Conservation (phyloP, 768 basidiomycete species). For the Lactarius indigo region DNA sequence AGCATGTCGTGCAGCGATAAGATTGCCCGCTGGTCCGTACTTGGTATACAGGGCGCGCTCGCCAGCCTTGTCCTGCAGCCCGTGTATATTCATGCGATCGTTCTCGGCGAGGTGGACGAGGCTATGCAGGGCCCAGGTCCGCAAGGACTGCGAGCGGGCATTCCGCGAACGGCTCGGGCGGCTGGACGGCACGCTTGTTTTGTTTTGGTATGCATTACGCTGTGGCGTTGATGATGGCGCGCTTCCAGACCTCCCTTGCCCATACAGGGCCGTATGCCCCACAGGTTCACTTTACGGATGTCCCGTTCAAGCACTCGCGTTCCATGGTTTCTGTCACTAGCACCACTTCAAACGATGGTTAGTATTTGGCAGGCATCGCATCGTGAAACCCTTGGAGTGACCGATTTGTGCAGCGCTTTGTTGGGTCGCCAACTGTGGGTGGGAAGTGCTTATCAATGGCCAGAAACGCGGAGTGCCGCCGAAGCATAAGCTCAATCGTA, state of each 20-base stretch:
- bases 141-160: conserved; percentile 64
- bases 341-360: conserved; percentile 70
- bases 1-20: conserved; percentile 97
- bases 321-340: conserved; percentile 27
- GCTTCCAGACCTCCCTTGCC: conserved; percentile 43
- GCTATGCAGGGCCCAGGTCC: conserved; percentile 39
- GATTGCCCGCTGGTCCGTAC: conserved; percentile 79
- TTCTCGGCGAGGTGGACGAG: conserved; percentile 68
- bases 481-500: conserved; percentile 60
- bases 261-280: conserved; percentile 50
- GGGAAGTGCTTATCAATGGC: conserved; percentile 75
- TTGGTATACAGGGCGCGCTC: conserved; percentile 85
- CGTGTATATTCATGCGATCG: conserved; percentile 59
- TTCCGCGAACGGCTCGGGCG: conserved; percentile 53
- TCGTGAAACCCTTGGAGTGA: not conserved
- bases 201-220: not conserved
- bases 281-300: conserved; percentile 53
- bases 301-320: conserved; percentile 59
- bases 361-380: conserved; percentile 18
- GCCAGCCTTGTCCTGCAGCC: conserved; percentile 52
- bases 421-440: conserved; percentile 53
- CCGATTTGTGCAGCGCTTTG: conserved; percentile 51
- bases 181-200: conserved; percentile 39
- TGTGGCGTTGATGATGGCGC: not conserved
- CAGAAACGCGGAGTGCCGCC: conserved; percentile 72